Evolutionary conservation across 495 filamentous ascomycete species (phyloP).

Genomic region (Trichoderma virens): DNA sequence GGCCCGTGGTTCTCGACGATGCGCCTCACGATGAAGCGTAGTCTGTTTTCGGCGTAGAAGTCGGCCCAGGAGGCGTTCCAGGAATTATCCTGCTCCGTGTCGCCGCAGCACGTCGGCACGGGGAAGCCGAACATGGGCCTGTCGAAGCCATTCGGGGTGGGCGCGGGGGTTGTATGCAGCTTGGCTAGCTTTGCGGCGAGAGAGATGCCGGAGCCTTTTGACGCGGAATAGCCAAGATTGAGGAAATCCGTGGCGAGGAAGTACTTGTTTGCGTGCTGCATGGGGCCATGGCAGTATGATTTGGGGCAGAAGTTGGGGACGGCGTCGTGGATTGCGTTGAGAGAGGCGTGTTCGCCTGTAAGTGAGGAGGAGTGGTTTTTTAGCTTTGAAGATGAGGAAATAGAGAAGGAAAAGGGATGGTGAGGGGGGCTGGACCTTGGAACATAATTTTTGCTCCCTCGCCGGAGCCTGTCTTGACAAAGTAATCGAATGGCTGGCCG

Average conservation of each 20-base stretch:
- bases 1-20: slow-evolving; percentile 53
- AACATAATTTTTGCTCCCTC: slow-evolving; percentile 69
- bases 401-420: not conserved
- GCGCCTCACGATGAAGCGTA: slow-evolving; percentile 53
- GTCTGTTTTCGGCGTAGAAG: slow-evolving; percentile 70
- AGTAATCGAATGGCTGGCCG: slow-evolving; percentile 55
- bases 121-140: slow-evolving; percentile 71
- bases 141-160: slow-evolving; percentile 49
- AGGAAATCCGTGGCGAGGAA: slow-evolving; percentile 83
- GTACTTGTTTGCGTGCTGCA: slow-evolving; percentile 43
- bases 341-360: slow-evolving; percentile 69
- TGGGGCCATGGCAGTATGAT: slow-evolving; percentile 60
- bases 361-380: slow-evolving; percentile 9
- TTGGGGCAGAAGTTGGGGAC: slow-evolving; percentile 69
- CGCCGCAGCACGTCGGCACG: slow-evolving; percentile 74
- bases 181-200: slow-evolving; percentile 70
- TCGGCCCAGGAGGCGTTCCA: slow-evolving; percentile 66
- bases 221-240: slow-evolving; percentile 42
- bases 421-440: slow-evolving; percentile 36
- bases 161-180: slow-evolving; percentile 71
- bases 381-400: not conserved
- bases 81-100: slow-evolving; percentile 70
- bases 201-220: slow-evolving; percentile 36
- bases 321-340: slow-evolving; percentile 66
- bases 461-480: slow-evolving; percentile 71